Evolutionary conservation across 345 rosid genomes (phyloP), one percentile per base, ranked within the genome.

Genomic region (Trapa bicornis): DNA sequence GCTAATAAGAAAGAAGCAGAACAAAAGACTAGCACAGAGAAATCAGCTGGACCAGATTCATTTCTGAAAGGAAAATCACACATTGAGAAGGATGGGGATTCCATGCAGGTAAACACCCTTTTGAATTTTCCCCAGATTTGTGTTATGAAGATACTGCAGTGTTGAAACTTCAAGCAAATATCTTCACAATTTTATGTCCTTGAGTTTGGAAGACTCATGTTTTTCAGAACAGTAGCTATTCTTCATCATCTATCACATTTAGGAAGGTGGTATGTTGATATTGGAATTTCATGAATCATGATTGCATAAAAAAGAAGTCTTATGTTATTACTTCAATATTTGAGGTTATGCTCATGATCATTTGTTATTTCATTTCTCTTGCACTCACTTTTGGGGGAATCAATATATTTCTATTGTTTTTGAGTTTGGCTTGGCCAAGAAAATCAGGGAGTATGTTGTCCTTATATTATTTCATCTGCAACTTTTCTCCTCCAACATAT

Each of bases 1-100:
- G 98, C 96, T 65, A 58, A 38, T 58, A 95, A 95, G 89, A 95
- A 95, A 84, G 99, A 95, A 29, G 98, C 99, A 42, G 99, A 95
- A 37, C 90, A 76, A 75, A 91, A 95, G 79, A 89, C 87, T 37
- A 83, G 47, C 67, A 80, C 86, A 47, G 96, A 95, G 63, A 95
- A 95, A 84, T 68, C 84, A 5, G 72, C 82, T 29, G 86, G 68
- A 41, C 78, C 70, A 15, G 88, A 79, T 66, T 72, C 87, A 3
- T 76, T 81, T 47, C 78, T 83, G 60, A 95, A 91, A 80, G 99
- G 91, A 73, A 91, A 89, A 82, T 73, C 84, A 9, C 69, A 87
- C 52, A 50, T 66, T 64, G 97, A 89, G 77, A 95, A 86, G 81
- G 99, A 87, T 17, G 90, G 83, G 39, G 97, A 95, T 73, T 84